These are phyloP conservation scores for Camellia granthamiana DNA, from an alignment of 148 eudicot species.

Conservation along the genomic window DNA sequence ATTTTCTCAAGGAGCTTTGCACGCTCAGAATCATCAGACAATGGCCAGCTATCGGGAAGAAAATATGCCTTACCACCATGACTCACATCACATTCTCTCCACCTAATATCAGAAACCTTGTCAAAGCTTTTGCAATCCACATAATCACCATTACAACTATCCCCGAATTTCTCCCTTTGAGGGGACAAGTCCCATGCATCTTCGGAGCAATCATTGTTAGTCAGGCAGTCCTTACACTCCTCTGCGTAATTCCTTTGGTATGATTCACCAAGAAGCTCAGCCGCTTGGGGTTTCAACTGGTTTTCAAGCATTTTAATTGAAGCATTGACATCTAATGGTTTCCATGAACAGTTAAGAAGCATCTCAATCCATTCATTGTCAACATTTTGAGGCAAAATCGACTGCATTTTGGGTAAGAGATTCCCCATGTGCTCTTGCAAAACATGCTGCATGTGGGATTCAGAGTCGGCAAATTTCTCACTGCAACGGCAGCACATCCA, in stretches of 20 bases:
- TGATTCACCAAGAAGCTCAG: conserved; percentile 30
- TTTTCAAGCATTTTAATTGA: conserved; percentile 59
- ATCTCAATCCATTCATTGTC: conserved; percentile 81
- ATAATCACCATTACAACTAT: conserved; percentile 36
- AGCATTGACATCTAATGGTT: conserved; percentile 74
- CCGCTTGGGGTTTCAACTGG: conserved; percentile 37
- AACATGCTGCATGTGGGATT: conserved; percentile 61
- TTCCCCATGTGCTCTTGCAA: conserved; percentile 70
- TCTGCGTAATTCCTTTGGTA: conserved; percentile 25
- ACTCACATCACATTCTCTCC: conserved; percentile 43
- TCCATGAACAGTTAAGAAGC: conserved; percentile 79
- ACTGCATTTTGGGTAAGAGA: conserved; percentile 55
- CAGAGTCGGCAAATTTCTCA: conserved; percentile 57
- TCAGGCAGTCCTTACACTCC: conserved; percentile 36
- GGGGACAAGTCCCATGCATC: conserved; percentile 51
- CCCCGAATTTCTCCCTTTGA: conserved; percentile 33
- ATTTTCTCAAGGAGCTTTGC: conserved; percentile 77
- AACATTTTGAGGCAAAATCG: conserved; percentile 59
- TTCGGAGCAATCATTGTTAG: conserved; percentile 43
- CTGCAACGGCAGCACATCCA: conserved; percentile 84
- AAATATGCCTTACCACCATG: conserved; percentile 38
- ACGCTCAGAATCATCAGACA: conserved; percentile 72
- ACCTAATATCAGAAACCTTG: conserved; percentile 32
- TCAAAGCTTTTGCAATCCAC: conserved; percentile 33
- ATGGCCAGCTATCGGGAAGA: conserved; percentile 64